Conservation (phyloP, 2,329 filamentous ascomycete species). For the Fusarium pseudocircinatum region DNA sequence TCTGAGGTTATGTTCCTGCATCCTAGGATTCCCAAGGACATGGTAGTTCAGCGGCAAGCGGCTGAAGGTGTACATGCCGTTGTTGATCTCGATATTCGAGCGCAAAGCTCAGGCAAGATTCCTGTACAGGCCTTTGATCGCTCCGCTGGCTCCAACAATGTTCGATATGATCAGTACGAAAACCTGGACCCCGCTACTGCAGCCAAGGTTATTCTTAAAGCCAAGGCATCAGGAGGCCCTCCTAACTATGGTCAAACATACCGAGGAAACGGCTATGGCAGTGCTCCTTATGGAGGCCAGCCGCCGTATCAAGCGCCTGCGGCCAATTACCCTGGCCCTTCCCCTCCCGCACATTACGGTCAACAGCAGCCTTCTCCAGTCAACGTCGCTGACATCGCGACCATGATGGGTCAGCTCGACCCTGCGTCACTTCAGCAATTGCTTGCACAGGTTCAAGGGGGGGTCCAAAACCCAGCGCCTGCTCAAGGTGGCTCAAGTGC, state of each 20-base stretch:
- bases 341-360: conserved; percentile 47
- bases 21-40: conserved; percentile 77
- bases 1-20: conserved; percentile 84
- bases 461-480: conserved; percentile 25
- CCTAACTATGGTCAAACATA: conserved; percentile 47
- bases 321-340: conserved; percentile 42
- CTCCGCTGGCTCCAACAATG: conserved; percentile 75
- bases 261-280: conserved; percentile 39
- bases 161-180: conserved; percentile 88
- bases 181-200: conserved; percentile 82
- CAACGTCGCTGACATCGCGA: conserved; percentile 65
- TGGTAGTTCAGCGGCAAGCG: conserved; percentile 85
- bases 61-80: conserved; percentile 90
- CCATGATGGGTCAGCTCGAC: conserved; percentile 74
- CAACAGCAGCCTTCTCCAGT: conserved; percentile 42
- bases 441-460: conserved; percentile 64
- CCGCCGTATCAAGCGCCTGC: conserved; percentile 42
- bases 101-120: conserved; percentile 78
- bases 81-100: conserved; percentile 75
- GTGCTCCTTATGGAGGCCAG: conserved; percentile 48
- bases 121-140: conserved; percentile 88
- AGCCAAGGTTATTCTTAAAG: conserved; percentile 80
- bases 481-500: conserved; percentile 33
- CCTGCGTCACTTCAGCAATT: conserved; percentile 76
- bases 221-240: conserved; percentile 60